Base-by-base conservation (phyloP, 2,329 filamentous ascomycete species). In the Fusarium odoratissimum region DNA sequence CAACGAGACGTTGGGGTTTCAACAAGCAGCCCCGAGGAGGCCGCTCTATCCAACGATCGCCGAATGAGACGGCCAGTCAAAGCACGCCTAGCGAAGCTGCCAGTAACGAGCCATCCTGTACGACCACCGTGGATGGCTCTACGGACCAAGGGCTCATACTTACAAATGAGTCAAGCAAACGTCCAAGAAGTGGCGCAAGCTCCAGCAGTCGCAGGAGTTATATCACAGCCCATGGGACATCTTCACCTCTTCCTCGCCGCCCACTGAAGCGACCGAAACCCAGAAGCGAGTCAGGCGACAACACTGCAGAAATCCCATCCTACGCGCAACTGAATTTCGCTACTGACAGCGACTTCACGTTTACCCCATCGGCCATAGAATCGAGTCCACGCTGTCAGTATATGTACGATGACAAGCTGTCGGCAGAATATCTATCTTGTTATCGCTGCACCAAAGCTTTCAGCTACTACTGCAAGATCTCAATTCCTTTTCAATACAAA, bases 1-100 rank as follows among this genome's bases (percentile, higher is more conserved):
- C 61, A 23, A 64, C 38, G 6, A 35, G 40, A 40, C 45, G 61
- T 2, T 64, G 61, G 61, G 45, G 61, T 7, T 61, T 64, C 11
- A 19, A 23, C 8, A 64, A 64, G 31, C 61, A 64, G 10, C 38
- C 8, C 40, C 45, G 45, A 6, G 11, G 11, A 8, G 10, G 3
- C 8, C 1, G 3, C 21, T 45, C n/a, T 17, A 6, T 23, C 13
- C 31, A 23, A 7, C 19, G 3, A 1, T n/a, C 38, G 4, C 30
- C 25, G 1, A 38, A 23, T 23, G 33, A n/a, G 3, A n/a, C 16
- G 3, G 16, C 37, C 16, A 61, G n/a, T 6, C 19, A 28, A 17
- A 4, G 8, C 14, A n/a, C 56, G 21, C 6, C 42, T 2, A n/a
- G 21, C 17, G 45, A 45, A 6, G 3, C 10, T 10, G 3, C 25